These are phyloP conservation scores for Alternaria dauci DNA, from an alignment of 2,329 filamentous ascomycete species.

Conservation along the genomic window DNA sequence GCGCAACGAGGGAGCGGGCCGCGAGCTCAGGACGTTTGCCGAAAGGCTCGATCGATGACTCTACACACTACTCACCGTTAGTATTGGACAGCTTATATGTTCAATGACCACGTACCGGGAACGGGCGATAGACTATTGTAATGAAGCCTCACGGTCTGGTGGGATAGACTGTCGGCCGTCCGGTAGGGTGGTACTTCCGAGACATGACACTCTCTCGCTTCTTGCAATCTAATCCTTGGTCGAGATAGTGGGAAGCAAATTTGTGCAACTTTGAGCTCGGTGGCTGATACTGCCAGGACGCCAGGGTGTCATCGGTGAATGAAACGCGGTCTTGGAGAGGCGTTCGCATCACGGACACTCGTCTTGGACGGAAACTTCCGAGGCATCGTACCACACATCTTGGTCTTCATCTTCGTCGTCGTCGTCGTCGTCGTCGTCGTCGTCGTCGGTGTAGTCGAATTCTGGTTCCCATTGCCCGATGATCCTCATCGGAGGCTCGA, in stretches of 20 bases:
- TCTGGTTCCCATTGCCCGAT: too few relatives aligned
- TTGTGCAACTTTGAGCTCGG: background rate
- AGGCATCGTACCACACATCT: background rate
- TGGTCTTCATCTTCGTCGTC: background rate
- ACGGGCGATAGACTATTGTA: too few relatives aligned
- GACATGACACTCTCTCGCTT: conserved; percentile 6
- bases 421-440: background rate
- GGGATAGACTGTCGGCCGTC: too few relatives aligned
- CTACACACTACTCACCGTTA: too few relatives aligned
- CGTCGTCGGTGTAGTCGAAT: too few relatives aligned
- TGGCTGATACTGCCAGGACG: background rate
- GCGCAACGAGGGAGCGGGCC: conserved; percentile 1
- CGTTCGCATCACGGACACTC: background rate
- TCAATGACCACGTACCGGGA: too few relatives aligned
- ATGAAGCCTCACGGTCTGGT: too few relatives aligned
- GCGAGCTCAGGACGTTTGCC: background rate
- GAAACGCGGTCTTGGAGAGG: too few relatives aligned
- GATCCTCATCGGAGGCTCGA: background rate
- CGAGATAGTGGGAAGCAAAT: too few relatives aligned
- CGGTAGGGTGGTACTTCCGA: background rate
- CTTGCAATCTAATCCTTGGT: background rate
- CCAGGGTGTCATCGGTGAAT: background rate
- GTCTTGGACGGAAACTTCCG: background rate
- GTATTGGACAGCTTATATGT: too few relatives aligned
- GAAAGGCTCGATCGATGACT: background rate